Percentiles rank a stretch among this genome's conserved stretches.
Conservation (phyloP, 1,284 basidiomycete species). For the Sporisorium iseilematis-ciliati region DNA sequence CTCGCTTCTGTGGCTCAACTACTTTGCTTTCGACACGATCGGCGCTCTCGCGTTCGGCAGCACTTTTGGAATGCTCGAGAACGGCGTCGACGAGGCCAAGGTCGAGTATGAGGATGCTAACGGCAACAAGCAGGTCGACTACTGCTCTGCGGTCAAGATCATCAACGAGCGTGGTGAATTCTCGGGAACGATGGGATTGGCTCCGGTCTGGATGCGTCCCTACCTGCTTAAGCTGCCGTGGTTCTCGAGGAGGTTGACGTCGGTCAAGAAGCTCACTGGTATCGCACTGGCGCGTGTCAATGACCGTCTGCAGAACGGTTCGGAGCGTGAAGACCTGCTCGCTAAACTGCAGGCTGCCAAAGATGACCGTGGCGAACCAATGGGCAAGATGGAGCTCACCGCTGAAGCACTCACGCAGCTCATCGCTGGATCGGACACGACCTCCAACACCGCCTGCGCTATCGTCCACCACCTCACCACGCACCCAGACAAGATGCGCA, state of each 20-base stretch:
- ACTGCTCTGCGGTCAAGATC: slow-evolving; percentile 85
- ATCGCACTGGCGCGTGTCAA: slow-evolving; percentile 82
- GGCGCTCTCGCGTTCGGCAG: slow-evolving; percentile 67
- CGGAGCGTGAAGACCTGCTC: slow-evolving; percentile 79
- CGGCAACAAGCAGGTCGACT: slow-evolving; percentile 71
- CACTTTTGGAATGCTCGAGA: slow-evolving; percentile 87
- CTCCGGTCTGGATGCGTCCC: slow-evolving; percentile 75
- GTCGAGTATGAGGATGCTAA: slow-evolving; percentile 72
- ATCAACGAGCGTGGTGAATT: slow-evolving; percentile 90
- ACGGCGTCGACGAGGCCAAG: slow-evolving; percentile 79
- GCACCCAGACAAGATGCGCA: slow-evolving; percentile 77
- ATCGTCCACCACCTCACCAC: slow-evolving; percentile 84
- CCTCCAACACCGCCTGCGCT: slow-evolving; percentile 62
- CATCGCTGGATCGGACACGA: slow-evolving; percentile 74
- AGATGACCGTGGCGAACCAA: slow-evolving; percentile 82
- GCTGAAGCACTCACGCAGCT: slow-evolving; percentile 86
- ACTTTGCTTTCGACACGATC: slow-evolving; percentile 79
- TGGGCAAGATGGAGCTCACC: slow-evolving; percentile 84
- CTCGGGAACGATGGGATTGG: slow-evolving; percentile 83
- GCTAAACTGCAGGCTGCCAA: slow-evolving; percentile 81
- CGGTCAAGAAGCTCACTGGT: slow-evolving; percentile 76
- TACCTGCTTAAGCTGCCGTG: slow-evolving; percentile 72
- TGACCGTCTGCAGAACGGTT: slow-evolving; percentile 75
- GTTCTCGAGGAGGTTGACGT: slow-evolving; percentile 79
- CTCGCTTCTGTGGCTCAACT: slow-evolving; percentile 76